Base-by-base conservation (phyloP, 1,139 yeast genomes). In the Spathaspora sp. region DNA sequence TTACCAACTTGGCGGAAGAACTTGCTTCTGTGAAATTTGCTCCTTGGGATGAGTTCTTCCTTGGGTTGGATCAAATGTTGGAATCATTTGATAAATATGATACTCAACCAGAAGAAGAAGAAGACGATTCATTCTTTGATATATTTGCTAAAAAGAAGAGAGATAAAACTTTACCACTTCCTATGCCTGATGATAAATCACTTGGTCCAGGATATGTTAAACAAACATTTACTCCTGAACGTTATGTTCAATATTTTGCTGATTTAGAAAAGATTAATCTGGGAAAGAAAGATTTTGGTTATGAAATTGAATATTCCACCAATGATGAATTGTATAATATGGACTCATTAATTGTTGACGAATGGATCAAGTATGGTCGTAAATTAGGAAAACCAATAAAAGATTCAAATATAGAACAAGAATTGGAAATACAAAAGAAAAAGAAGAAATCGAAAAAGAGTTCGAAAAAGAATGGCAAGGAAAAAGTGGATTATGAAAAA, bases 181-280 rank as follows among this genome's bases (percentile, higher is more conserved):
- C 75, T 44, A 84, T 75, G 77, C 93, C 93, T 4, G 57, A 55
- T 5, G 63, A 67, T 20, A 53, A 68, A 17, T 74, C 78, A 2
- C 61, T 83, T 33, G 96, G 96, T 0, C 96, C 96, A 1, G 96
- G 84, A 0, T 87, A 84, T 60, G 65, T 69, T 2, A 80, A 82
- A 1, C 95, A 88, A 64, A 61, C 81, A 13, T 86, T 85, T 54
- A 76, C 93, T 0, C 96, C 96, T 0, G 75, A 78, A 43, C 71
- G 81, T 50, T 89, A 84, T 60, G 82, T 82, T 1, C 95, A 87
- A 60, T 88, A 84, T 60, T 88, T 70, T 59, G 77, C 84, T 10
- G 89, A 89, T 61, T 70, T 88, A 52, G 68, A 74, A 26, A 55
- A 63, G 6, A 76, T 82, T 45, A 78, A 83, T 53, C 53, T 62